Evolutionary conservation across 2,329 filamentous ascomycete species (phyloP).

Genomic region (Polychaeton citri): DNA sequence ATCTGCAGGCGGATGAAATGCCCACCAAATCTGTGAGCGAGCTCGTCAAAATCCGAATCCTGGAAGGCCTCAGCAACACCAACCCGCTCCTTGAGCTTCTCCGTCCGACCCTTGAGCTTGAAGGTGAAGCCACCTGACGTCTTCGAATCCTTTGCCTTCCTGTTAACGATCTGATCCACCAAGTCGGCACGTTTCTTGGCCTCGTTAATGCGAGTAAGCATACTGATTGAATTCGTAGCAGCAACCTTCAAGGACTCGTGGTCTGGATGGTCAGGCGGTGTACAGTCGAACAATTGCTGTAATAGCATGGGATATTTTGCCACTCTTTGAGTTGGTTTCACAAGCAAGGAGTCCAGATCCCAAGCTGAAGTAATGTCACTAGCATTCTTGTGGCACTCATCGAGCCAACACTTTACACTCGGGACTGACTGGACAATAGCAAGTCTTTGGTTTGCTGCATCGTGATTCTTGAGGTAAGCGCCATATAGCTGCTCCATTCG

Average conservation of each 20-base stretch:
- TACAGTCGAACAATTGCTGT: conserved; percentile 64
- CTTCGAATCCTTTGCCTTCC: conserved; percentile 80
- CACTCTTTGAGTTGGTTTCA: conserved; percentile 91
- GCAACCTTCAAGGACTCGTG: conserved; percentile 54
- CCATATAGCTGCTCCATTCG: conserved; percentile 53
- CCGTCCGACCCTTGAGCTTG: conserved; percentile 76
- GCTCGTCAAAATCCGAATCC: conserved; percentile 65
- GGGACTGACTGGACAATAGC: conserved; percentile 42
- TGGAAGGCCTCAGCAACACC: conserved; percentile 55
- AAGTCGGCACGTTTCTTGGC: conserved; percentile 90
- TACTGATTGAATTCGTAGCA: conserved; percentile 52
- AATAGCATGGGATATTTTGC: conserved; percentile 87
- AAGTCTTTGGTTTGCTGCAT: conserved; percentile 49
- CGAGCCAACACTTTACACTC: conserved; percentile 66
- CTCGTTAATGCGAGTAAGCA: conserved; percentile 68
- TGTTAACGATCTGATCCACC: conserved; percentile 74
- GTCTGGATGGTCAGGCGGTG: conserved; percentile 74
- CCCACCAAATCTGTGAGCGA: conserved; percentile 78
- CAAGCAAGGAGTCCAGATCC: conserved; percentile 89
- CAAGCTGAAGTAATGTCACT: conserved; percentile 87
- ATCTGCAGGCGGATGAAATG: conserved; percentile 89
- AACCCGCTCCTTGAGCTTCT: conserved; percentile 65
- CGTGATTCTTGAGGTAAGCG: conserved; percentile 52
- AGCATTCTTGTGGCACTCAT: conserved; percentile 83
- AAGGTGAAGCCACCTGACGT: conserved; percentile 74